Evolutionary conservation across 192 early-diverging fungal species (phyloP).

Genomic region (Backusella circina): DNA sequence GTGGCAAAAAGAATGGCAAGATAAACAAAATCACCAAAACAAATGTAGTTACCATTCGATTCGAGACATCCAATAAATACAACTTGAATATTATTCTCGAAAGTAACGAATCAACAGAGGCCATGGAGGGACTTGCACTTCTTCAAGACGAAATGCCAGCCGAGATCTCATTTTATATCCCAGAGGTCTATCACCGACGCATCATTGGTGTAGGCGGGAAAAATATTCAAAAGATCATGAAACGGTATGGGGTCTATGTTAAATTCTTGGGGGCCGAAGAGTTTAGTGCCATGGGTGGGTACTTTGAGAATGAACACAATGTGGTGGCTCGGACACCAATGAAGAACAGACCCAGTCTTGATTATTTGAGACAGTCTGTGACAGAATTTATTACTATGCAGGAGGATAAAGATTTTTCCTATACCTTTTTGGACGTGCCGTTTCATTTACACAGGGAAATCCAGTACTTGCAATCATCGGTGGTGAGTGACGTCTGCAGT

Average conservation of each 20-base stretch:
- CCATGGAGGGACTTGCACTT: conserved; percentile 59
- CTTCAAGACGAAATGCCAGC: conserved; percentile 76
- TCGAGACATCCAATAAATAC: conserved; percentile 66
- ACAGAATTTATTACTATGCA: conserved; percentile 53
- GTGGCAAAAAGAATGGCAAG: conserved; percentile 83
- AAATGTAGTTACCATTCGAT: conserved; percentile 56
- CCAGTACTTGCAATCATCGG: not conserved
- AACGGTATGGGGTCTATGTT: conserved; percentile 77
- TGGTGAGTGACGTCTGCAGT: conserved; percentile 42
- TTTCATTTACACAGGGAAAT: conserved; percentile 33
- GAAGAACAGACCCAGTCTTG: conserved; percentile 66
- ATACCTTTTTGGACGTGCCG: conserved; percentile 28
- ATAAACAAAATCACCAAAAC: conserved; percentile 78
- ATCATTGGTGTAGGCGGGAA: conserved; percentile 83
- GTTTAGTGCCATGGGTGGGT: conserved; percentile 66
- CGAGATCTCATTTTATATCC: conserved; percentile 75
- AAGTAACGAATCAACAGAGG: conserved; percentile 42
- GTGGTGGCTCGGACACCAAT: conserved; percentile 79
- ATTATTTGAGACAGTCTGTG: conserved; percentile 57
- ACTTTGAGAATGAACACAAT: conserved; percentile 77
- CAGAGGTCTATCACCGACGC: conserved; percentile 73
- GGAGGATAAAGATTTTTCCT: conserved; percentile 44
- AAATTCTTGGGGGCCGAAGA: conserved; percentile 80
- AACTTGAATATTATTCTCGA: conserved; percentile 71
- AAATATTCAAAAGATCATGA: conserved; percentile 85